Base-by-base conservation (phyloP, 805 yeast species). In the Sugiyamaella marilandica region DNA sequence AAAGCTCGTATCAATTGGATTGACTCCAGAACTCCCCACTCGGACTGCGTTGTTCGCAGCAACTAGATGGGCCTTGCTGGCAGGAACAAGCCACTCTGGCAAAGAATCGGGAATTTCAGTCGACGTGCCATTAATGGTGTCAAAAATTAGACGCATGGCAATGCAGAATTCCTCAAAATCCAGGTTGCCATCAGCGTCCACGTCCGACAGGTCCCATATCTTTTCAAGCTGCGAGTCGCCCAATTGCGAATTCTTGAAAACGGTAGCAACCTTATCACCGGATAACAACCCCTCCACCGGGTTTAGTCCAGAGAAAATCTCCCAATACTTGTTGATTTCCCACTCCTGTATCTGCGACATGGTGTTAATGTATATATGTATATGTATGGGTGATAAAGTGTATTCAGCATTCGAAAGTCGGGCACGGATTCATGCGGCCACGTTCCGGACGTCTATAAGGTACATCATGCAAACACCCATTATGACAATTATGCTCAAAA, bases 81-180 rank as follows among this genome's bases (percentile, higher is more conserved):
- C 84, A 0, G 99, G 99, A 55, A 94, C 80, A 55, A 94, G 79
- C 98, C 98, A 92, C 44, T 79, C 82, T 1, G 99, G 99, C 53
- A 94, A 75, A 46, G 77, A 76, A 21, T 72, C 68, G 1, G 99
- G 99, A 5, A 91, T 74, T 16, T 73, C 69, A 14, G 75, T 73
- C 47, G 73, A 67, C 35, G 77, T 78, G 14, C 91, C 88, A 68
- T 94, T 91, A 51, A 94, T 92, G 66, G 85, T 69, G 66, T 94
- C 99, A 66, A 90, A 94, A 44, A 92, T 87, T 52, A 94, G 77
- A 60, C 98, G 79, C 99, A 94, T 94, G 49, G 97, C 92, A 58
- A 94, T 88, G 65, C 97, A 94, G 69, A 94, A 94, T 72, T 94
- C 99, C 70, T 94, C 99, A 68, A 94, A 94, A 70, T 94, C 99